phyloP scores from a whole-genome alignment of 495 filamentous ascomycete species.

The Hypoxylon cercidicola region DNA sequence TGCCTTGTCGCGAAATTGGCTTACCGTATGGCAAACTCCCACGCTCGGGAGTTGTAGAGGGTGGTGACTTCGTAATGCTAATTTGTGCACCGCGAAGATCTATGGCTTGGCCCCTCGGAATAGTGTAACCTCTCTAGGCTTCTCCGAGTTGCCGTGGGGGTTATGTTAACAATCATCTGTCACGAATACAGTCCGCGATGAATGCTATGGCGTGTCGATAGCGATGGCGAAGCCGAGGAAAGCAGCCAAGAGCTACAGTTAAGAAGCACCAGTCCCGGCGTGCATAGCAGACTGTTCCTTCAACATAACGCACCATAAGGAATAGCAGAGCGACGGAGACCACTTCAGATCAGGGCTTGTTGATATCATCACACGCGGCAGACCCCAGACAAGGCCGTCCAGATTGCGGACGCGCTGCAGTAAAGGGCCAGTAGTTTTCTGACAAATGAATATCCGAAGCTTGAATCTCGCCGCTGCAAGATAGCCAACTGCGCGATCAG shows the following conservation, averaged over 20 bases:
- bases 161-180: slow-evolving; percentile 14
- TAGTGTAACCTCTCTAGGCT: slow-evolving; percentile 31
- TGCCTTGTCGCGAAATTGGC: slow-evolving; percentile 34
- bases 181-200: slow-evolving; percentile 15
- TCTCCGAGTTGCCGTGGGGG: slow-evolving; percentile 40
- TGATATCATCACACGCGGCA: slow-evolving; percentile 77
- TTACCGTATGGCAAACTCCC: slow-evolving; percentile 25
- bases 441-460: slow-evolving; percentile 69
- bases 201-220: slow-evolving; percentile 32
- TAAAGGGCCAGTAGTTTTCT: slow-evolving; percentile 71
- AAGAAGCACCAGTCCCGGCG: slow-evolving; percentile 35
- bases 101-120: slow-evolving; percentile 17
- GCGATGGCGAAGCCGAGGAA: slow-evolving; percentile 43
- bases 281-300: slow-evolving; percentile 21
- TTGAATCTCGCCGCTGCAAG: slow-evolving; percentile 47
- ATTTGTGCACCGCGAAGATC: slow-evolving; percentile 16
- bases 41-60: slow-evolving; percentile 21
- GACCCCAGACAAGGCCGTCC: slow-evolving; percentile 66
- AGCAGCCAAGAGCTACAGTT: slow-evolving; percentile 28
- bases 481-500: slow-evolving; percentile 75
- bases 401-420: slow-evolving; percentile 68
- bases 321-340: slow-evolving; percentile 61
- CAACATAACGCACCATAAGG: slow-evolving; percentile 59
- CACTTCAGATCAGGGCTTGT: slow-evolving; percentile 75
- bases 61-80: slow-evolving; percentile 18